Evolutionary conservation across 1,284 basidiomycete species (phyloP).

Genomic region (Boletus mariae): DNA sequence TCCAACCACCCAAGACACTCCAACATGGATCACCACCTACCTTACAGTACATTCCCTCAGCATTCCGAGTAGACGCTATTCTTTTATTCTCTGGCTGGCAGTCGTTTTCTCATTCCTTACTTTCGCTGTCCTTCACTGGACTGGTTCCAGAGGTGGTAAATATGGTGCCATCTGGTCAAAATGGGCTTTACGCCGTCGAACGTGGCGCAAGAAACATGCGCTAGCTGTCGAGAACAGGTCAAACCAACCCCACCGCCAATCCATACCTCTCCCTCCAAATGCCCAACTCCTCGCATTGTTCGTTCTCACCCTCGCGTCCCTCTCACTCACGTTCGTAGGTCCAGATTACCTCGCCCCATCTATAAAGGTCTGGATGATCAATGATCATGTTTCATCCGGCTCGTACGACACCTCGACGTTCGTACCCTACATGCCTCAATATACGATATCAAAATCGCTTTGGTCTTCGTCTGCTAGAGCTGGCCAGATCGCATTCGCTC

Average conservation of each 20-base stretch:
- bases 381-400: conserved; percentile 9
- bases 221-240: conserved; percentile 14
- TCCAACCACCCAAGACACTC: conserved; percentile 40
- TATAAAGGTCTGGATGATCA: conserved; percentile 43
- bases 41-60: conserved; percentile 52
- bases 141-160: conserved; percentile 39
- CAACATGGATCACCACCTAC: conserved; percentile 56
- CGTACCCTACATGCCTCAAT: conserved; percentile 43
- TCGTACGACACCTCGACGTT: conserved; percentile 31
- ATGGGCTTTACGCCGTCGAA: conserved; percentile 53
- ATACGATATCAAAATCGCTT: conserved; percentile 68
- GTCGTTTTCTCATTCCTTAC: conserved; percentile 41
- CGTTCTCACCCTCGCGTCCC: conserved; percentile 41
- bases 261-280: conserved; percentile 57
- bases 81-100: conserved; percentile 52
- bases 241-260: conserved; percentile 41
- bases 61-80: conserved; percentile 50
- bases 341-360: conserved; percentile 72
- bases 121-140: conserved; percentile 41
- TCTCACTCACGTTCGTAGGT: conserved; percentile 57
- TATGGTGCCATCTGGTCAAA: conserved; percentile 51
- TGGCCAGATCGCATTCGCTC: conserved; percentile 75
- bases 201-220: conserved; percentile 35
- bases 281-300: conserved; percentile 50
- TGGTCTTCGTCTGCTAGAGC: conserved; percentile 77